Base-by-base conservation (phyloP, 1,139 yeast species). In the Blastobotrys proliferans region DNA sequence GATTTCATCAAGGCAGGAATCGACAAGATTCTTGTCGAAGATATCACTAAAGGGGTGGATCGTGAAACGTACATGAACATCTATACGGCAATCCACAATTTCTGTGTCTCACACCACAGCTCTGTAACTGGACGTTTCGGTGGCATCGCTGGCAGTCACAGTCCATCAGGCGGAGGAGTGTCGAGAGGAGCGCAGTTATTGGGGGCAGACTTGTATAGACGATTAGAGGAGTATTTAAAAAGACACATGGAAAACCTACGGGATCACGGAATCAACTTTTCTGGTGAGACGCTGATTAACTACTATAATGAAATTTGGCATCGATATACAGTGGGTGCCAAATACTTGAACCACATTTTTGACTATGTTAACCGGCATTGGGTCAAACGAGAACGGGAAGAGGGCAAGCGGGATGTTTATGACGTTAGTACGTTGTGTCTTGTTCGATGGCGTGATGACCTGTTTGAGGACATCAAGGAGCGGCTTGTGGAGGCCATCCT, bases 311-410 rank as follows among this genome's bases (percentile, higher is more conserved):
- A 79, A 55, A 78, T 83, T 52, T 94, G 97, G 97, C 80, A 82
- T 49, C 74, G 97, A 49, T 94, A 77, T 61, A 81, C 94, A 28
- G 79, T 86, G 46, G 98, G 98, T 30, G 95, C 97, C 1, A 84
- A 90, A 16, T 85, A 87, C 63, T 69, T 94, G 64, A 88, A 88
- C 64, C 94, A 94, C 63, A 94, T 94, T 22, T 87, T 92, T 61
- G 95, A 90, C 61, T 94, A 94, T 64, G 81, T 94, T 77, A 94
- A 94, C 64, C 77, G 97, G 51, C 92, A 92, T 66, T 94, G 98
- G 98, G 97, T 94, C 39, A 87, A 84, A 57, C 88, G 94, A 61
- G 97, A 92, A 64, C 76, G 97, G 57, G 85, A 90, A 34, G 97
- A 92, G 61, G 97, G 97, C n/a, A 79, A 87, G 57, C 76, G 90